These are phyloP conservation scores for Cladobotryum protrusum DNA, from an alignment of 2,329 filamentous ascomycete species.

Conservation along the genomic window DNA sequence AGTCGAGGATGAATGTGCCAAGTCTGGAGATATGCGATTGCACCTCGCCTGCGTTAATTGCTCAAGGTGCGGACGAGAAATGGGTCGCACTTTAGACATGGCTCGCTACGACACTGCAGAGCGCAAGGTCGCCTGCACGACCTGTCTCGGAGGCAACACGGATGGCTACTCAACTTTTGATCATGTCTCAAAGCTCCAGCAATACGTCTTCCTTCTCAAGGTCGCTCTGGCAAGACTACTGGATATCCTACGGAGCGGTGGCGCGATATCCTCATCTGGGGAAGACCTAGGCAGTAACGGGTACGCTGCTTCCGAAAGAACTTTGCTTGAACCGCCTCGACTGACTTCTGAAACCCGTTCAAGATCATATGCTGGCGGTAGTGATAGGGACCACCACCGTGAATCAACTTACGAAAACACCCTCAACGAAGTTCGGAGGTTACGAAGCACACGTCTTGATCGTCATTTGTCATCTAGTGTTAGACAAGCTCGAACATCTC, in stretches of 20 bases:
- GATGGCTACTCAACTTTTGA: constrained; percentile 55
- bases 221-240: constrained; percentile 87
- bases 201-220: constrained; percentile 88
- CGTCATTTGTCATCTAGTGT: constrained; percentile 91
- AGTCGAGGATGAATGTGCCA: constrained; percentile 89
- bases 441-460: constrained; percentile 89
- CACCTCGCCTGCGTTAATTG: constrained; percentile 80
- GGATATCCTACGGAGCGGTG: constrained; percentile 77
- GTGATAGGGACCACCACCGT: constrained; percentile 49
- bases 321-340: constrained; percentile 50
- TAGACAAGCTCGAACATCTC: constrained; percentile 80
- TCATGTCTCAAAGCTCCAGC: constrained; percentile 77
- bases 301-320: constrained; percentile 22
- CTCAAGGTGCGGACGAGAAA: constrained; percentile 55
- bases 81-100: constrained; percentile 62
- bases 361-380: constrained; percentile 62
- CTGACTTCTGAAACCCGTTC: constrained; percentile 63
- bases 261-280: constrained; percentile 70
- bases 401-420: constrained; percentile 89
- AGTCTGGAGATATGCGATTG: constrained; percentile 69
- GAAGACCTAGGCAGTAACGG: constrained; percentile 53
- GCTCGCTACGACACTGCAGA: constrained; percentile 65
- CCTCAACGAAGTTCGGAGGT: constrained; percentile 84
- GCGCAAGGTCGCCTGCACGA: constrained; percentile 63
- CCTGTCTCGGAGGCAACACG: constrained; percentile 54